These are phyloP conservation scores for Penicillium coprophilum DNA, from an alignment of 495 filamentous ascomycete genomes.

Conservation along the genomic window DNA sequence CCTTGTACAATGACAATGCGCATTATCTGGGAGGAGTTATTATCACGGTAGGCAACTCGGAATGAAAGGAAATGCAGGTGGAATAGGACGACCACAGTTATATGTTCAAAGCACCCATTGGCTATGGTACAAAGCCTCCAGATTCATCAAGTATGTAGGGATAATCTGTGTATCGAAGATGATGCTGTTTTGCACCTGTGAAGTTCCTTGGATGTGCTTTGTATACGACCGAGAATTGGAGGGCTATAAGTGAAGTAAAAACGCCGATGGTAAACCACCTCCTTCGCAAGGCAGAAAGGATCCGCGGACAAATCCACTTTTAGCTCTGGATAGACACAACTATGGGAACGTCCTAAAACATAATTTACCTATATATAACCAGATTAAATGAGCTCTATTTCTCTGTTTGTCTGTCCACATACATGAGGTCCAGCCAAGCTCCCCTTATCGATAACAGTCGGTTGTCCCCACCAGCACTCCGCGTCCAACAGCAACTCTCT, in stretches of 20 bases:
- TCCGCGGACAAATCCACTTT: background rate
- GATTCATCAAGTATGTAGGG: too few relatives aligned
- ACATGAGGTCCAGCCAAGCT: too few relatives aligned
- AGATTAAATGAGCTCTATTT: background rate
- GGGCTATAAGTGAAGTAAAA: background rate
- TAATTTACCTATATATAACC: background rate
- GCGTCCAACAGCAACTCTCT: background rate
- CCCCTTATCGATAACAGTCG: constrained; percentile 10
- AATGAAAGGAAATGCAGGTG: too few relatives aligned
- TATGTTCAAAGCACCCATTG: too few relatives aligned
- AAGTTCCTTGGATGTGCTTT: background rate
- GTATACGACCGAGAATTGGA: background rate
- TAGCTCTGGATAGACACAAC: background rate
- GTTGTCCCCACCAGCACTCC: constrained; percentile 6
- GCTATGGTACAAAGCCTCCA: too few relatives aligned
- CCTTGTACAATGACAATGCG: too few relatives aligned
- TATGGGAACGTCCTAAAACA: background rate
- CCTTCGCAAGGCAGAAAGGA: background rate
- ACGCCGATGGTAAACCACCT: background rate
- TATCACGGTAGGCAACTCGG: too few relatives aligned
- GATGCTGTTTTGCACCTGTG: background rate
- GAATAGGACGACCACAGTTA: too few relatives aligned
- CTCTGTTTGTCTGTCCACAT: too few relatives aligned
- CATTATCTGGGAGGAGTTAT: too few relatives aligned
- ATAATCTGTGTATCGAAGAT: too few relatives aligned